Evolutionary conservation across 768 basidiomycete genomes (phyloP).

Genomic region (Fomitopsis pulvina): DNA sequence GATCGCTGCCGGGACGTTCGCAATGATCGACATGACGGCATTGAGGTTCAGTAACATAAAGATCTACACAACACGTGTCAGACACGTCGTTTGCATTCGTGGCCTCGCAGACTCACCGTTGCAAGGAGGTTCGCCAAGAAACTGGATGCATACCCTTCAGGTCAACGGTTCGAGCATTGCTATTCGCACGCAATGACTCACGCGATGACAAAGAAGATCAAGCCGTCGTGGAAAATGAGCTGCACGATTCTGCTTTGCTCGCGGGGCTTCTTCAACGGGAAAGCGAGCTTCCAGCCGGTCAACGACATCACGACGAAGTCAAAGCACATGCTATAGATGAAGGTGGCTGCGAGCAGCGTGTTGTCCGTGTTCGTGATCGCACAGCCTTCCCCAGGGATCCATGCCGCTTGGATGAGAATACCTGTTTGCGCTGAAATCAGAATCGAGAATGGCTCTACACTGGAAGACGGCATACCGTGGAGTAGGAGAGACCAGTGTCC

Average conservation of each 20-base stretch:
- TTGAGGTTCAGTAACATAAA: constrained; percentile 67
- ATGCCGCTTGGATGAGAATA: constrained; percentile 48
- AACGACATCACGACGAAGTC: constrained; percentile 57
- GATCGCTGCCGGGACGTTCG: constrained; percentile 68
- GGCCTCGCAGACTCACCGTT: constrained; percentile 14
- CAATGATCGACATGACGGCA: constrained; percentile 67
- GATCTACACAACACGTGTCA: constrained; percentile 16
- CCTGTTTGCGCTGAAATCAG: constrained; percentile 29
- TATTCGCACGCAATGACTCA: constrained; percentile 25
- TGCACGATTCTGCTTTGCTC: constrained; percentile 40
- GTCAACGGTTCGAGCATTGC: constrained; percentile 15
- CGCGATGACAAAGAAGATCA: constrained; percentile 75
- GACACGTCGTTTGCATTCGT: background rate
- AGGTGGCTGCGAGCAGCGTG: constrained; percentile 56
- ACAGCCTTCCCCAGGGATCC: constrained; percentile 45
- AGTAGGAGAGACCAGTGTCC: constrained; percentile 71
- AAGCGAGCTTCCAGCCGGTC: constrained; percentile 54
- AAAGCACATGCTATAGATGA: constrained; percentile 72
- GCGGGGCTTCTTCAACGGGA: constrained; percentile 20
- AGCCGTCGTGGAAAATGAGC: constrained; percentile 67
- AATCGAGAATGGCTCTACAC: constrained; percentile 1
- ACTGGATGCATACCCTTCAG: constrained; percentile 19
- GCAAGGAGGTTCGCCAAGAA: constrained; percentile 38
- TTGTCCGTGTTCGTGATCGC: constrained; percentile 54
- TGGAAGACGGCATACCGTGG: constrained; percentile 37